phyloP scores from a whole-genome alignment of 2,329 filamentous ascomycete genomes.

The Cladosporium oxysporum region DNA sequence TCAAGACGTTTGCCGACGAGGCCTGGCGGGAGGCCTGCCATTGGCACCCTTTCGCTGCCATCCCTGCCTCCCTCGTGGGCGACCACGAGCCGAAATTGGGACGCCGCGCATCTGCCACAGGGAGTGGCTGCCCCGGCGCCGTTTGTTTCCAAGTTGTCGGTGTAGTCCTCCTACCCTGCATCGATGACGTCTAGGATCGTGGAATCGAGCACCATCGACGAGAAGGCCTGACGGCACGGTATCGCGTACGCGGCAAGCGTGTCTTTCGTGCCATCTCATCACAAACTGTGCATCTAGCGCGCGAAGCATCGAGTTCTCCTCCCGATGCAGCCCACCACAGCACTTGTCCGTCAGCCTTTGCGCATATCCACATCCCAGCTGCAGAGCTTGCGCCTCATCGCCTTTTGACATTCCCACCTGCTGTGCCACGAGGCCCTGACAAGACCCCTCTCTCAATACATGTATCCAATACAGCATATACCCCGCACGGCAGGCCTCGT shows the following conservation, averaged over 20 bases:
- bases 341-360: neutral
- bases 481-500: conserved; percentile 1
- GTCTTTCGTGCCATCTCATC: neutral
- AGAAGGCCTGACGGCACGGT: neutral
- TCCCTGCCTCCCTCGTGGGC: conserved; percentile 10
- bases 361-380: conserved; percentile 1
- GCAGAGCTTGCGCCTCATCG: neutral
- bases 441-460: neutral
- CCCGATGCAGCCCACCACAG: neutral
- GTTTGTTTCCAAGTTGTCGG: conserved; percentile 9
- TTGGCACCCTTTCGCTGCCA: neutral
- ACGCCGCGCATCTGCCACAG: conserved; percentile 1
- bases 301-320: neutral
- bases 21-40: neutral
- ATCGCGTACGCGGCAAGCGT: conserved; percentile 1
- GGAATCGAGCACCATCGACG: neutral
- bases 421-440: neutral
- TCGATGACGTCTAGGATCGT: conserved; percentile 9
- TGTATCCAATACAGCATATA: neutral
- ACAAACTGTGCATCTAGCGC: neutral
- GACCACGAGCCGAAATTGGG: conserved; percentile 4
- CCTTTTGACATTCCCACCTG: conserved; percentile 5
- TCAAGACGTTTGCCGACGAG: neutral
- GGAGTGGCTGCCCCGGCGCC: conserved; percentile 6
- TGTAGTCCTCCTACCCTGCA: neutral